phyloP scores from a whole-genome alignment of 805 yeast species.

The Brettanomyces bruxellensis region DNA sequence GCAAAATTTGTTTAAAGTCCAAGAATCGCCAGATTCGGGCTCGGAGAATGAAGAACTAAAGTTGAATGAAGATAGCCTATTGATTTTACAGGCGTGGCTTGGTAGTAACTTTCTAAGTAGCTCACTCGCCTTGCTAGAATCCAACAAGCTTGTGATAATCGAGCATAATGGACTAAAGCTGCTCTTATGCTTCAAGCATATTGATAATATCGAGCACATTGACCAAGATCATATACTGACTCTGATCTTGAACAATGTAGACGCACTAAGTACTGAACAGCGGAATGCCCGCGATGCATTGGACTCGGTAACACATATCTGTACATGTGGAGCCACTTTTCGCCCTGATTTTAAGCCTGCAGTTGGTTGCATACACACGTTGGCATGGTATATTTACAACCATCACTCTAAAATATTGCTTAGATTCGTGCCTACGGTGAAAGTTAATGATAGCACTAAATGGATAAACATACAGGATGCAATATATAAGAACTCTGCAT shows the following conservation, averaged over 20 bases:
- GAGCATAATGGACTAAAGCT: neutral
- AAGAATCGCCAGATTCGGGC: no score
- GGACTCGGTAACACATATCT: neutral
- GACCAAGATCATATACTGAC: neutral
- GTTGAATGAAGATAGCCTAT: neutral
- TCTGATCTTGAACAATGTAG: neutral
- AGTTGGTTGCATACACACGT: neutral
- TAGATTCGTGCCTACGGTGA: neutral
- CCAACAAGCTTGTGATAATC: neutral
- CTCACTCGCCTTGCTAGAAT: neutral
- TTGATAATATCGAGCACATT: neutral
- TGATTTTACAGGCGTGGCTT: slow-evolving; percentile 2
- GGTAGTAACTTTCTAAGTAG: neutral
- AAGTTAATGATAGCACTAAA: neutral
- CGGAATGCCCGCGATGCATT: neutral
- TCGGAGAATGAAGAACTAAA: neutral
- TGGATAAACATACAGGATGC: slow-evolving; percentile 1
- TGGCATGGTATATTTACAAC: slow-evolving; percentile 1
- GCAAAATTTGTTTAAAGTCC: neutral
- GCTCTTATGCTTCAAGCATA: neutral
- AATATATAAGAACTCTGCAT: neutral
- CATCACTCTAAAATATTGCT: neutral
- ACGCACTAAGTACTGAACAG: neutral
- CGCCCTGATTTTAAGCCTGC: neutral
- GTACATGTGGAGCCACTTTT: neutral